Base-by-base conservation (phyloP, 108 stramenopile species). In the Skeletonema potamos region DNA sequence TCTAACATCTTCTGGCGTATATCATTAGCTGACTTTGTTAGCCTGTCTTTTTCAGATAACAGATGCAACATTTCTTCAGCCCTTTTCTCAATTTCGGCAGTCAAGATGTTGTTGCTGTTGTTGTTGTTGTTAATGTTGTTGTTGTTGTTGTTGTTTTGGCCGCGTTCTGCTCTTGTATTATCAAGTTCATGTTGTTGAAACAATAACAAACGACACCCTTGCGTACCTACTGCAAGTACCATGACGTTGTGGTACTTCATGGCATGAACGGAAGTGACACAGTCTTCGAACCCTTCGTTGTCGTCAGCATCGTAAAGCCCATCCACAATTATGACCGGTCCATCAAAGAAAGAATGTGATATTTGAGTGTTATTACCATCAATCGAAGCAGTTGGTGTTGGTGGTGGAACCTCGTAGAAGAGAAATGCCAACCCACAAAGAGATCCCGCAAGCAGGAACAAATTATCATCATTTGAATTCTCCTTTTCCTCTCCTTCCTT, bases 401-500 rank as follows among this genome's bases (percentile, higher is more conserved):
- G 26, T 15, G 70, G 64, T 15, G 44, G 51, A 12, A 67, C 51
- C 54, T 81, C 79, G 41, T 81, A 81, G 61, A 81, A 81, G 29
- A 81, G 27, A 62, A 72, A 81, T 24, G 79, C 79, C 28, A 81
- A 81, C 54, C 79, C 79, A 61, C 79, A 81, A 24, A 81, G 64
- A 0, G 79, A 81, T 10, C 79, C 79, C 1, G 64, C 79, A n/a
- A 81, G 68, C 0, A 81, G 68, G 46, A 81, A 74, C 51, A 62
- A n/a, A 13, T 37, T 51, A 22, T 51, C 48, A 22, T 34, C 6
- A 34, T 34, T 33, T 20, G 43, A 37, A 11, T 7, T 54, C 18
- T 1, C 8, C 13, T 13, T 22, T 20, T 28, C 48, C 3, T n/a
- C 9, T 12, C 27, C 24, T 8, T 36, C n/a, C n/a, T n/a, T n/a